Evolutionary conservation across 73 alveolate genomes (phyloP).

Genomic region (Tetrahymena thermophila): DNA sequence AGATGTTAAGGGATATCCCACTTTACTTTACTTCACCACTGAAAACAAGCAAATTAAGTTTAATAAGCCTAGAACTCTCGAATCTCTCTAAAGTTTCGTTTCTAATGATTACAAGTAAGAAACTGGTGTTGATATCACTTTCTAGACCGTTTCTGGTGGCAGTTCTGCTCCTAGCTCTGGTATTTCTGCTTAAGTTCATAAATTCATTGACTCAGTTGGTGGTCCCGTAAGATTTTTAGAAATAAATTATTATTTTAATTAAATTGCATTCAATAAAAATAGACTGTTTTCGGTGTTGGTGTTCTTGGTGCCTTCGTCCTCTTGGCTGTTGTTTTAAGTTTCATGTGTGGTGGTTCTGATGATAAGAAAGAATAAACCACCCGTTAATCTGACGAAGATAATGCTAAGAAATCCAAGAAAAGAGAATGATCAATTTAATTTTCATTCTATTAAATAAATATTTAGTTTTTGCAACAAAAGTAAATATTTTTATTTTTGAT

Average conservation of each 20-base stretch:
- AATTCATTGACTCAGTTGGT: not conserved
- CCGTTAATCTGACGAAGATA: not conserved
- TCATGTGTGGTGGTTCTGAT: not conserved
- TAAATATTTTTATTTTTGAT: too few species aligned
- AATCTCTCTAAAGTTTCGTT: not conserved
- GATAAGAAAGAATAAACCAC: not conserved
- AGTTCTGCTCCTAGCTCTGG: not conserved
- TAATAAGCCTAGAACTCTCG: conserved; percentile 11
- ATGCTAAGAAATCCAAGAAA: not conserved
- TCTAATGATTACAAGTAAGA: not conserved
- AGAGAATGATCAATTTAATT: not conserved
- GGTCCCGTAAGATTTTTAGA: not conserved
- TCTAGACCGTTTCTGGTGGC: not conserved
- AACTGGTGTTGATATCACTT: not conserved
- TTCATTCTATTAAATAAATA: not conserved
- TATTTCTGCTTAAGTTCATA: not conserved
- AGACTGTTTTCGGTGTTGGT: not conserved
- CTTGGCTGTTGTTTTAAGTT: not conserved
- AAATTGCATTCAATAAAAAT: not conserved
- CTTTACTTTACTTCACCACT: not conserved
- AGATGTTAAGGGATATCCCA: conserved; percentile 16
- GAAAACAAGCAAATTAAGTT: conserved; percentile 13
- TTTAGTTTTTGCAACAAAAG: not conserved
- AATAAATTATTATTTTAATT: not conserved
- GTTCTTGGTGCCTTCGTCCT: not conserved